phyloP scores from a whole-genome alignment of 2,329 filamentous ascomycete genomes.

The Penicillium sp. region DNA sequence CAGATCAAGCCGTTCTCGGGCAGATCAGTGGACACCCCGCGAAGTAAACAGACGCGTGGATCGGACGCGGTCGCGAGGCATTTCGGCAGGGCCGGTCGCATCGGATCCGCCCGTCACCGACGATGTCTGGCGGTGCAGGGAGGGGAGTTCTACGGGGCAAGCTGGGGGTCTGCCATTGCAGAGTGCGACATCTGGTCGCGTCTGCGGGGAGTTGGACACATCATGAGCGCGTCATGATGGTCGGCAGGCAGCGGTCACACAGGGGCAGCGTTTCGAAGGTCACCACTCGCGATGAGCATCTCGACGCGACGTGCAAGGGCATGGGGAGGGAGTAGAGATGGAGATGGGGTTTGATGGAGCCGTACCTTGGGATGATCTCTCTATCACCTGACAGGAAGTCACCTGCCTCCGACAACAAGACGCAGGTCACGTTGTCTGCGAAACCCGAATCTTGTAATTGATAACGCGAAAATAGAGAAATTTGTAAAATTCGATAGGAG shows the following conservation, averaged over 20 bases:
- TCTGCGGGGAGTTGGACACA: constrained; percentile 10
- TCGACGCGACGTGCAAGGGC: constrained; percentile 16
- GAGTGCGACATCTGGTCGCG: neutral
- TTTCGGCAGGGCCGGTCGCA: neutral
- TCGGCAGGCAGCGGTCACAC: constrained; percentile 28
- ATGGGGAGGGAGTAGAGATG: constrained; percentile 18
- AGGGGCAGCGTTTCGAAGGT: constrained; percentile 18
- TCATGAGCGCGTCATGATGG: constrained; percentile 32
- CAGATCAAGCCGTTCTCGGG: constrained; percentile 13
- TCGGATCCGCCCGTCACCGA: constrained; percentile 3
- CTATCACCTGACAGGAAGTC: constrained; percentile 49
- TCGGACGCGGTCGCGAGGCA: constrained; percentile 28
- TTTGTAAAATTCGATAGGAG: neutral
- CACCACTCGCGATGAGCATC: constrained; percentile 11
- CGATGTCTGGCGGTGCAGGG: neutral
- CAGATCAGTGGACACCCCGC: constrained; percentile 16
- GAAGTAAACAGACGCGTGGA: constrained; percentile 31
- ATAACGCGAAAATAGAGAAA: constrained; percentile 24
- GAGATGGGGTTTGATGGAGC: constrained; percentile 22
- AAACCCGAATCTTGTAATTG: constrained; percentile 31
- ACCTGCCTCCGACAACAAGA: constrained; percentile 45
- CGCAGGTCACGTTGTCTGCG: constrained; percentile 30
- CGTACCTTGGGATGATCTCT: constrained; percentile 41
- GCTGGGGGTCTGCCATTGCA: neutral
- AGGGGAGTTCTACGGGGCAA: neutral